Base-by-base conservation (phyloP, 2,329 filamentous ascomycete species). In the Cordyceps javanica region DNA sequence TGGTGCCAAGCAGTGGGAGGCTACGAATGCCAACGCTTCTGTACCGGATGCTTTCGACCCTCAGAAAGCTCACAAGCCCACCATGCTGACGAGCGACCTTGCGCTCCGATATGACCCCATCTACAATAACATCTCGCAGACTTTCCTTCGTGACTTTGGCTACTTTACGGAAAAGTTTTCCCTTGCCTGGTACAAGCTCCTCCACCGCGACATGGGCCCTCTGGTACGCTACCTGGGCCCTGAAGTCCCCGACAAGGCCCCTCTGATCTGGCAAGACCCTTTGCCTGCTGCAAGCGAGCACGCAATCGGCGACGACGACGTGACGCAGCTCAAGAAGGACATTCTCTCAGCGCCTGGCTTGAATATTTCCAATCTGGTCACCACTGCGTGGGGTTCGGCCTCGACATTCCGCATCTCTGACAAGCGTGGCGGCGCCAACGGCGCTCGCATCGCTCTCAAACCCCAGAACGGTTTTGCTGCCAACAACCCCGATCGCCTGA, bases 391-490 rank as follows among this genome's bases (percentile, higher is more conserved):
- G 83, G 83, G 83, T 1, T 83, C 87, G 0, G 86, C 87, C 21
- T 86, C 86, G 1, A 86, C 85, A 28, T 90, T 87, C 83, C 87
- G 87, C 60, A 81, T 84, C 64, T 82, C 83, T 63, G 89, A 92
- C 77, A 91, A 91, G 83, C 88, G 89, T 63, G 89, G 89, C 63
- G 89, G 89, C 67, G 89, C 89, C 73, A 92, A 92, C 66, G 89
- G 89, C 64, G 89, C 83, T 9, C 88, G 89, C 64, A 89, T 92
- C 66, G 85, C 87, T 34, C 85, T 92, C 9, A 76, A 80, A 61
- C 89, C 89, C 21, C 86, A 89, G 74, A 84, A 83, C 64, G 75
- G 82, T 70, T 92, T 89, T 88, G 73, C 82, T 66, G 81, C 85
- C 67, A 92, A 92, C 81, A 88, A 90, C 76, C 87, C 87, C 23